Conservation (phyloP, 2,329 filamentous ascomycete genomes). For the Penicillium sp. region DNA sequence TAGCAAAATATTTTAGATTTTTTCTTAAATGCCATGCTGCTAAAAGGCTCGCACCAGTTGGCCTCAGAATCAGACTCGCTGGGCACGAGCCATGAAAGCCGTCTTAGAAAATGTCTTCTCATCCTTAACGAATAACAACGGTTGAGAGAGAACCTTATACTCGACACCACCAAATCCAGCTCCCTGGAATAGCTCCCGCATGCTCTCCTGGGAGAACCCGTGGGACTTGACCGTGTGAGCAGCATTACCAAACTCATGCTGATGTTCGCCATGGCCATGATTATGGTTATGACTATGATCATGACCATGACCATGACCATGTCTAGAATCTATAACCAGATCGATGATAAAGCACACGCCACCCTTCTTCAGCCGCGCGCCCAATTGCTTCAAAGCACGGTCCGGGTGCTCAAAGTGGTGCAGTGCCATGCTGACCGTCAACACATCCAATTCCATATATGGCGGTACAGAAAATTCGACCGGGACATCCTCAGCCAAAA, state of each 20-base stretch:
- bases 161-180: constrained; percentile 64
- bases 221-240: constrained; percentile 61
- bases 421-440: constrained; percentile 62
- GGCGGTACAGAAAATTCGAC: constrained; percentile 58
- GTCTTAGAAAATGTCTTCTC: constrained; percentile 27
- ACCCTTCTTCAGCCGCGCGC: constrained; percentile 62
- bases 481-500: constrained; percentile 54
- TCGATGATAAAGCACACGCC: constrained; percentile 70
- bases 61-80: constrained; percentile 17
- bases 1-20: too few relatives aligned
- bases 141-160: constrained; percentile 55
- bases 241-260: constrained; percentile 34
- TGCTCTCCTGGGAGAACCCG: constrained; percentile 63
- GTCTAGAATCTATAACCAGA: constrained; percentile 57
- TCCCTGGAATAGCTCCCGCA: constrained; percentile 62
- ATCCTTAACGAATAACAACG: constrained; percentile 45
- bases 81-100: constrained; percentile 35
- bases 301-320: constrained; percentile 18
- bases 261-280: constrained; percentile 22
- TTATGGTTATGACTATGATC: constrained; percentile 20
- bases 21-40: too few relatives aligned
- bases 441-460: constrained; percentile 70
- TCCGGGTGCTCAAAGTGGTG: constrained; percentile 69
- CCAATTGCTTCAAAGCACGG: constrained; percentile 60
- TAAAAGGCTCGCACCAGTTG: too few relatives aligned